phyloP scores from a whole-genome alignment of 257 asterid genomes.

The Solanum lignicaule region DNA sequence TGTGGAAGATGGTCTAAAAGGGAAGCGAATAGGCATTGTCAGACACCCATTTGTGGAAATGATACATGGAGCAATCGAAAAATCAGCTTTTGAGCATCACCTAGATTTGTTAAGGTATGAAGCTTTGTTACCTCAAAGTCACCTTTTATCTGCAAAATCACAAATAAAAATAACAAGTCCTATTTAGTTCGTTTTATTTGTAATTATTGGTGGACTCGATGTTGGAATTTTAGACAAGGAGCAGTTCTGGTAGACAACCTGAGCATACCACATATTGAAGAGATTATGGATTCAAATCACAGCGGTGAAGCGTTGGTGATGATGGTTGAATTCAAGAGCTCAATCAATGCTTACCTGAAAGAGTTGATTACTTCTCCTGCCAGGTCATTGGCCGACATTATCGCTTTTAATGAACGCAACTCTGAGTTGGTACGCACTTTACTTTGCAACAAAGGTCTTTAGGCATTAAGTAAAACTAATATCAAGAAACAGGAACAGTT shows the following conservation, averaged over 20 bases:
- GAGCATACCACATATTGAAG: conserved; percentile 15
- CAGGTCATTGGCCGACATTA: conserved; percentile 29
- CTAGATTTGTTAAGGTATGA: conserved; percentile 23
- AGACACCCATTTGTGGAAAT: conserved; percentile 15
- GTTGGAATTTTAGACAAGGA: conserved; percentile 21
- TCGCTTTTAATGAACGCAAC: conserved; percentile 28
- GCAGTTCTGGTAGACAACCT: conserved; percentile 23
- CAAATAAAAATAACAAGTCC: background rate
- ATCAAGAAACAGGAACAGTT: background rate
- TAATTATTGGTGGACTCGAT: background rate
- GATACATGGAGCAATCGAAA: background rate
- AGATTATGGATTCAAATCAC: background rate
- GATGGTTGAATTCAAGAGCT: conserved; percentile 29
- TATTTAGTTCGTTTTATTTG: background rate
- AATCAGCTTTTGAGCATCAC: conserved; percentile 12
- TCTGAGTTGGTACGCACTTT: conserved; percentile 11
- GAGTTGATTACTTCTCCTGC: conserved; percentile 27
- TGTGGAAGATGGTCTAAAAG: conserved; percentile 17
- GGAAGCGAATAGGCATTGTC: conserved; percentile 35
- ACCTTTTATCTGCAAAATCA: background rate
- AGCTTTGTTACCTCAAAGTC: conserved; percentile 13
- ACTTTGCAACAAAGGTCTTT: background rate
- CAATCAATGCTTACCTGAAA: conserved; percentile 27
- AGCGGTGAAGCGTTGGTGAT: conserved; percentile 4
- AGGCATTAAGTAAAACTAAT: background rate